Base-by-base conservation (phyloP, 768 basidiomycete species). In the Boletus bicolor region DNA sequence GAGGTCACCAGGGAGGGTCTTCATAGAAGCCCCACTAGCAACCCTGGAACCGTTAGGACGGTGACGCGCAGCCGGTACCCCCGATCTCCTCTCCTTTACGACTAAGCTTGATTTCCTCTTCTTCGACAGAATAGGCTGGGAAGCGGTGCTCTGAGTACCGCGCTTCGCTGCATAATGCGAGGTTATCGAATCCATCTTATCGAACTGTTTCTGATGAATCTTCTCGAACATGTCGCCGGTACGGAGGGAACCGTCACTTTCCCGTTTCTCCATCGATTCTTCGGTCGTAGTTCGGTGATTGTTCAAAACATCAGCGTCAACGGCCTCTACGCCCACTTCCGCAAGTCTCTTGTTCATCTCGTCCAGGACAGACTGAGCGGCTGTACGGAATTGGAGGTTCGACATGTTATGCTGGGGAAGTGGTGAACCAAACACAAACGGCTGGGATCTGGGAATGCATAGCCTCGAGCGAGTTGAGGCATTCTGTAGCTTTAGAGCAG, bases 381-480 rank as follows among this genome's bases (percentile, higher is more conserved):
- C 85, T 2, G 75, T 69, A 49, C 77, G 79, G 72, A 93, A 92
- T 49, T 86, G 80, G n/a, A 73, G 71, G 59, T 88, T 84, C 34
- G 85, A 83, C 43, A 81, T 77, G 44, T 74, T 77, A 63, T 88
- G 77, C 55, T 81, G 80, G 7, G 87, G 83, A 4, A 82, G 77
- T 0, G 89, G 86, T 0, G 90, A 91, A 26, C 90, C 90, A 62
- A 93, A 93, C 21, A 90, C 66, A 73, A 92, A 93, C 0, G 85
- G 82, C 24, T 79, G 69, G 2, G 68, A 67, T 42, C 56, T 53
- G 32, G 67, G 47, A 46, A 70, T 43, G 11, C 19, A 55, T 17
- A 62, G 62, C 38, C 57, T 70, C 10, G 72, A 64, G 37, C 64
- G 61, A 26, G 53, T 36, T 5, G 67, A 61, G 7, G 51, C 49